phyloP scores from a whole-genome alignment of 805 yeast genomes.

The Wickerhamiella azyma region DNA sequence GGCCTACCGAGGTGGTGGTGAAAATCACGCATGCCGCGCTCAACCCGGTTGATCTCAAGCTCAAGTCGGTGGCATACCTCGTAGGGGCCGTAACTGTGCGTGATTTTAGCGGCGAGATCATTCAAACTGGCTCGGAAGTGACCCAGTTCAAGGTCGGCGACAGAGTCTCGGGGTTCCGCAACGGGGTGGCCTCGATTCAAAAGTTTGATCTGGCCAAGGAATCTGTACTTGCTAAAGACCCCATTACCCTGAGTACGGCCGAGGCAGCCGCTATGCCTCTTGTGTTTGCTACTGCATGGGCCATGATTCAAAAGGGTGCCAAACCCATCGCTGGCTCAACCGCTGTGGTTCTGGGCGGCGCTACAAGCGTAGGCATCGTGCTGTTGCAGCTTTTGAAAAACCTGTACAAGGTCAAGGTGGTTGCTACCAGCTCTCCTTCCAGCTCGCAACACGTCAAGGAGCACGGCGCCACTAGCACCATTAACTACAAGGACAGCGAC shows the following conservation, averaged over 20 bases:
- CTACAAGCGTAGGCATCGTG: constrained; percentile 52
- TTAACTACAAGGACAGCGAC: constrained; percentile 19
- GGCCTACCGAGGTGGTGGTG: constrained; percentile 38
- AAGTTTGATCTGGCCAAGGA: constrained; percentile 32
- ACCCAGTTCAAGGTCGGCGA: constrained; percentile 39
- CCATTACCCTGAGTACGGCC: constrained; percentile 19
- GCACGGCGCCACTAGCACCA: constrained; percentile 42
- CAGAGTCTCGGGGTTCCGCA: constrained; percentile 45
- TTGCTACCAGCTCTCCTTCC: constrained; percentile 40
- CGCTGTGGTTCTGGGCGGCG: constrained; percentile 52
- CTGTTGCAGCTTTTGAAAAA: constrained; percentile 44
- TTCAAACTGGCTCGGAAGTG: constrained; percentile 39
- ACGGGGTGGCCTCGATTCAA: constrained; percentile 25
- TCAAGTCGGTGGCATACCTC: constrained; percentile 19
- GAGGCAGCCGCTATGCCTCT: constrained; percentile 58
- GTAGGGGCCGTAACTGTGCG: constrained; percentile 34
- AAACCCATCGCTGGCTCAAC: constrained; percentile 34
- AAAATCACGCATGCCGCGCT: constrained; percentile 46
- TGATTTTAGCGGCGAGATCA: constrained; percentile 51
- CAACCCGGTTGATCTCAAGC: constrained; percentile 52
- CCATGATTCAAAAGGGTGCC: constrained; percentile 27
- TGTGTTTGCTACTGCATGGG: constrained; percentile 49
- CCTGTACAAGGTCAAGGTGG: constrained; percentile 36
- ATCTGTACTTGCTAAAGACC: constrained; percentile 23
- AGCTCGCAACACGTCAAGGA: constrained; percentile 33